Evolutionary conservation across 805 yeast genomes (phyloP), one percentile per base, ranked within the genome.

Genomic region (Saccharomycopsis sp.): DNA sequence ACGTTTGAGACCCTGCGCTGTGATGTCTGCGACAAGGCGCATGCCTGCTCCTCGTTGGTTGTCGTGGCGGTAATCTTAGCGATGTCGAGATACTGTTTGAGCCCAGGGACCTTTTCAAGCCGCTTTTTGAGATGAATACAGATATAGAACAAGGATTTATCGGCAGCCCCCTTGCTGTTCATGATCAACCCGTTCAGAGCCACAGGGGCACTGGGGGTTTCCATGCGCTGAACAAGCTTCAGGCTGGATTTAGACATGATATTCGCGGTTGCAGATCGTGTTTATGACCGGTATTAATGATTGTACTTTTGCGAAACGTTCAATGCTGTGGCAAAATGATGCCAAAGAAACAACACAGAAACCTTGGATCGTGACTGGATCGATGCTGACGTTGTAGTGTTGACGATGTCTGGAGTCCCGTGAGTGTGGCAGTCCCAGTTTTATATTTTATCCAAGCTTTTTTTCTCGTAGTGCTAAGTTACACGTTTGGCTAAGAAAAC

Each of bases 41-140:
- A 71, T 0, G 91, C 88, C 71, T 87, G 94, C 64, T 85, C 86
- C 67, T 87, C 93, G 52, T 88, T 81, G 54, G 83, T 73, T 38
- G 79, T 81, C 67, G 87, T 92, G 3, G 91, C 87, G 14, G 84
- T 76, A 12, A 80, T 74, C 68, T 79, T 80, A 1, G 93, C 92
- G 42, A 82, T 73, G 56, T 79, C 78, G 59, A 88, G 68, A 69
- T 83, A 87, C 47, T 91, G 86, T 42, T 78, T 79, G 78, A 90
- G 77, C 19, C 86, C 91, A 0, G 87, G 83, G 22, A 87, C 78
- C 47, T 74, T 72, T 56, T 79, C 81, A 41, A 90, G 70, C 60
- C 86, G 72, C 58, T 72, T 75, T 66, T 82, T 78, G 57, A 89
- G 74, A 29, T 74, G 75, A 23, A 77, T 70, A 68, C 94, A 84